Evolutionary conservation across 257 asterid genomes (phyloP), one percentile per base, ranked within the genome.

Genomic region (Thymus quinquecostatus): DNA sequence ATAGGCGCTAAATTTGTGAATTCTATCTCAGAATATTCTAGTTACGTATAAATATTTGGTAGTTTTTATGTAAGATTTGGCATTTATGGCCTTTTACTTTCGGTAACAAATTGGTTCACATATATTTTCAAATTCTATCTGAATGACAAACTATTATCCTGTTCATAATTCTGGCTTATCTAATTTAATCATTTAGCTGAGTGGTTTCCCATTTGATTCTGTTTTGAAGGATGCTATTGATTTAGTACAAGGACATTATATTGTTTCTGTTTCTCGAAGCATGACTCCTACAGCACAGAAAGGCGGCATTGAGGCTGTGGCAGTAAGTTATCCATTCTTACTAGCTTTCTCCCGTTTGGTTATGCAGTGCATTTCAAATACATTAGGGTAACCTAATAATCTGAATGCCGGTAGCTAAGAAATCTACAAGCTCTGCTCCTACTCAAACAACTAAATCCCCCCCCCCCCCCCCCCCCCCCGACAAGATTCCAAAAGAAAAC

Each of bases 161-260:
- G 64, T 32, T 59, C 14, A 28, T 62, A 5, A 2, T 41, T 54
- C 66, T 4, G 41, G 63, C 77, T 38, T 57, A 41, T 69, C 60
- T 61, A 68, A 12, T 65, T 60, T 60, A 11, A 34, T 47, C 29
- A 68, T 68, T 66, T 59, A 55, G 45, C 58, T 61, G 38, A 58
- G 70, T 62, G 56, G 64, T 48, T 73, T 48, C 29, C 58, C 49
- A 28, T 6, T 67, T 78, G 77, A 66, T 68, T 65, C 43, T 13
- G 54, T 77, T 55, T 59, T 82, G 79, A 82, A 94, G 99, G 98
- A 94, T 81, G 95, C 97, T 63, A 85, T 83, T 77, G 99, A 94
- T 83, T 77, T 94, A 64, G 65, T 89, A 74, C 99, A 94, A 84
- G 99, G 99, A 71, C 93, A 91, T 67, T 94, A 84, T 57, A 94